These are phyloP conservation scores for Turnera subulata DNA, from an alignment of 345 rosid genomes.

Conservation along the genomic window DNA sequence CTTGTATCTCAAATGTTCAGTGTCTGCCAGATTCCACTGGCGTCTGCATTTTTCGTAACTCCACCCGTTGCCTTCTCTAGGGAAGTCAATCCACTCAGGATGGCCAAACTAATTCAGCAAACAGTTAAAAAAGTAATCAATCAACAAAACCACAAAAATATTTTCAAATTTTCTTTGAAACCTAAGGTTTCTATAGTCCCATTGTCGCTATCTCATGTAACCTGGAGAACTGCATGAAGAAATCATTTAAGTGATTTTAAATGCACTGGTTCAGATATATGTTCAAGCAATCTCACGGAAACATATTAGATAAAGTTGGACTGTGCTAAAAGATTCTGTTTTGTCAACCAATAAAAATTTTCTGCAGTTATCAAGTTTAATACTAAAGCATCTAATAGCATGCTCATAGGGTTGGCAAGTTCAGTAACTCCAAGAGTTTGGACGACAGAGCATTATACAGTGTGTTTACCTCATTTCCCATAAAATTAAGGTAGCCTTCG, in stretches of 20 bases:
- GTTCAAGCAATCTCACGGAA: neutral
- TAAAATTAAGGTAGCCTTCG: slow-evolving; percentile 78
- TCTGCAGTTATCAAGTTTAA: too few relatives aligned
- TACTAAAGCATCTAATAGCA: too few relatives aligned
- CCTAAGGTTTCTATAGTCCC: neutral
- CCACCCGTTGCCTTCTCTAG: slow-evolving; percentile 85
- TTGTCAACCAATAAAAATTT: neutral
- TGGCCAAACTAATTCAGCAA: slow-evolving; percentile 61
- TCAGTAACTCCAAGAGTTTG: too few relatives aligned
- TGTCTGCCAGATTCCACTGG: slow-evolving; percentile 58
- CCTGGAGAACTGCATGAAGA: too few relatives aligned
- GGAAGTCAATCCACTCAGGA: slow-evolving; percentile 88
- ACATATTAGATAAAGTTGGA: neutral
- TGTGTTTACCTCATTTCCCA: slow-evolving; percentile 73
- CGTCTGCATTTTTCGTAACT: slow-evolving; percentile 77
- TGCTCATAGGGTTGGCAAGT: too few relatives aligned
- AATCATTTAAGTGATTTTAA: too few relatives aligned
- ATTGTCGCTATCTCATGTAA: neutral
- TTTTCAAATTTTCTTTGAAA: neutral
- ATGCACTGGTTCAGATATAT: neutral
- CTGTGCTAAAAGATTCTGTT: neutral
- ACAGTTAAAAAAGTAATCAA: slow-evolving; percentile 10
- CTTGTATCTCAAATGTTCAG: slow-evolving; percentile 70
- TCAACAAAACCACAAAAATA: slow-evolving; percentile 3
- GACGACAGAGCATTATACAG: neutral